A percentile compares a stretch with the other conserved stretches of the same genome.
Evolutionary conservation across 164 flowering plant genomes (phyloP).

Genomic region (Liriodendron chinense): DNA sequence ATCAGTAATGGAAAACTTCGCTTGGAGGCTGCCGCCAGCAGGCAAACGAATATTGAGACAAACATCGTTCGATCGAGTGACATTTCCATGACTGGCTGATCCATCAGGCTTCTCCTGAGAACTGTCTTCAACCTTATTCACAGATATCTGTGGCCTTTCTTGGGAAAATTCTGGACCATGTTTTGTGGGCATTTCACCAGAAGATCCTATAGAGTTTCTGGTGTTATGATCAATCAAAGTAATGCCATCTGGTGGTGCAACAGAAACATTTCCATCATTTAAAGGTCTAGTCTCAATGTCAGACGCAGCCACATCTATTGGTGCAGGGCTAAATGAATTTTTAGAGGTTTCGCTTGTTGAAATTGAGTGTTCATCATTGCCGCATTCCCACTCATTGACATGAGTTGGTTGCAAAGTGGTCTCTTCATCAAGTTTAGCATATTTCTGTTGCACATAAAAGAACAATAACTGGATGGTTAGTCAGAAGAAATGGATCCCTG

Average conservation of each 20-base stretch:
- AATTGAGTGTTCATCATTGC: constrained; percentile 21
- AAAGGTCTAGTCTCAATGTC: constrained; percentile 17
- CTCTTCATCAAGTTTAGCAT: constrained; percentile 4
- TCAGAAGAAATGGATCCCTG: neutral
- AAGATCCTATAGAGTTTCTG: neutral
- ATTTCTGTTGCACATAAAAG: constrained; percentile 8
- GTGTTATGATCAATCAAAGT: constrained; percentile 9
- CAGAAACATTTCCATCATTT: constrained; percentile 13
- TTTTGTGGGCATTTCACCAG: neutral
- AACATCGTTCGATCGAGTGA: constrained; percentile 39
- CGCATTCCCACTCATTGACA: constrained; percentile 10
- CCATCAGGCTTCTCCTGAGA: constrained; percentile 6
- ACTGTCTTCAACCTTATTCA: constrained; percentile 11
- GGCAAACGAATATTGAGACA: constrained; percentile 66
- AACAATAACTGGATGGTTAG: neutral
- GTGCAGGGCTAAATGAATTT: constrained; percentile 6
- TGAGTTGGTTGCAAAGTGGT: constrained; percentile 18
- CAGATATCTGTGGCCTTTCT: neutral
- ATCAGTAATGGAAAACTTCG: constrained; percentile 47
- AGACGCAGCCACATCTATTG: constrained; percentile 5
- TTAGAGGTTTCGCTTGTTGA: constrained; percentile 16
- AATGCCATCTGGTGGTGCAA: constrained; percentile 13
- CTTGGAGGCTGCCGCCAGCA: constrained; percentile 56
- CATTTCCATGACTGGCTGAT: neutral
- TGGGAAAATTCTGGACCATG: neutral